phyloP scores from a whole-genome alignment of 2,329 filamentous ascomycete genomes.

The Lachnellula willkommii region DNA sequence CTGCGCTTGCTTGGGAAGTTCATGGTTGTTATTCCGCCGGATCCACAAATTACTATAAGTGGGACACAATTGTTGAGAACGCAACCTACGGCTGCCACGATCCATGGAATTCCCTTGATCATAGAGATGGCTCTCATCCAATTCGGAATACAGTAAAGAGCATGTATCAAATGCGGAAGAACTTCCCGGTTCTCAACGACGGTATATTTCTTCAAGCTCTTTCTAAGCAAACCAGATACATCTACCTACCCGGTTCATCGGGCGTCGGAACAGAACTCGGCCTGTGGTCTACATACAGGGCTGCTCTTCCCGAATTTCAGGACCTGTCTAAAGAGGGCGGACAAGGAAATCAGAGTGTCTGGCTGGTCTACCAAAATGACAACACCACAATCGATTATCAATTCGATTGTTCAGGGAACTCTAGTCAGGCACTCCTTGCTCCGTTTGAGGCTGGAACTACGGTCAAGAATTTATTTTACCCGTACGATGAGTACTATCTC shows the following conservation, averaged over 20 bases:
- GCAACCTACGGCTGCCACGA: constrained; percentile 52
- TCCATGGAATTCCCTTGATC: constrained; percentile 44
- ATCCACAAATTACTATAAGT: constrained; percentile 47
- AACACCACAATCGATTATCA: constrained; percentile 45
- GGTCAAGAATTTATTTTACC: constrained; percentile 57
- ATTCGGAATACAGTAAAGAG: constrained; percentile 55
- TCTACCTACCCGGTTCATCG: constrained; percentile 46
- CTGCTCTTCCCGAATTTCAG: constrained; percentile 10
- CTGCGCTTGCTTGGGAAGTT: constrained; percentile 56
- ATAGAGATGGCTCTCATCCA: constrained; percentile 56
- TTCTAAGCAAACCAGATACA: constrained; percentile 50
- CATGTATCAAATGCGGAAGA: constrained; percentile 54
- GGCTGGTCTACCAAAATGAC: constrained; percentile 41
- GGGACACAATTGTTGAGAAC: constrained; percentile 49
- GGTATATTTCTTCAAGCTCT: constrained; percentile 50
- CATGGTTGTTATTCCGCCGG: constrained; percentile 58
- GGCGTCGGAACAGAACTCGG: constrained; percentile 39
- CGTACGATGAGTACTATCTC: constrained; percentile 51
- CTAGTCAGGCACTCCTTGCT: constrained; percentile 42
- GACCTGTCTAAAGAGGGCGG: constrained; percentile 20
- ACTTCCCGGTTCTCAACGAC: constrained; percentile 54
- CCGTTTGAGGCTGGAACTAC: constrained; percentile 47
- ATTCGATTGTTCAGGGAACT: constrained; percentile 43
- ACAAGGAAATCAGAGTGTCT: constrained; percentile 39
- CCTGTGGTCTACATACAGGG: constrained; percentile 55